Base-by-base conservation (phyloP, 2,329 filamentous ascomycete species). In the Neoascochyta sp. region DNA sequence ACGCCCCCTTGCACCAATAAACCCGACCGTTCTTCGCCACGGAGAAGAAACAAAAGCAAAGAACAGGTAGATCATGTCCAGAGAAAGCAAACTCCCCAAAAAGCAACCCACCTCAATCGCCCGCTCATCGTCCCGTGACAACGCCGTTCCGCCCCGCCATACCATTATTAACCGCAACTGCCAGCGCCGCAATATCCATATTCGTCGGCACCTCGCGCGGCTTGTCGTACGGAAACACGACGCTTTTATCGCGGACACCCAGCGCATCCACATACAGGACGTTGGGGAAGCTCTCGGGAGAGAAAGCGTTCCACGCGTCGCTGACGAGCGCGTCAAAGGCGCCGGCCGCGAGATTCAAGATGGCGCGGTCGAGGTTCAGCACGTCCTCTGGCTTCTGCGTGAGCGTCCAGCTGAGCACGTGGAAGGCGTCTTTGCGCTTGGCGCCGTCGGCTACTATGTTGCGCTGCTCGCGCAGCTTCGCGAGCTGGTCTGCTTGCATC, bases 401-500 rank as follows among this genome's bases (percentile, higher is more conserved):
- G 7, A 62, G 40, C 2, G 56, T 60, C 60, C 59, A 63, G 0
- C 54, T 62, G n/a, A 63, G 41, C 9, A 62, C 31, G 35, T 62
- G 57, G 34, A 62, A 62, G 4, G 35, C 43, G 32, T 60, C 56
- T 34, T 55, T 61, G n/a, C 45, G 48, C 8, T 33, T 19, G 1
- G 19, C 18, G 4, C 35, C 11, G 9, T 54, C 45, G 1, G 50
- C 34, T 3, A 54, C 49, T 3, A 62, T 24, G 13, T 56, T 55
- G 7, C 58, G 50, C 16, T 58, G 46, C 8, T 31, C 35, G n/a
- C 47, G 41, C 3, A 67, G 44, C 29, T 66, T 65, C 10, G 43
- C 31, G n/a, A 65, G 32, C 27, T 67, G 64, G 30, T 66, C 62
- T 4, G 41, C 27, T 14, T 54, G 36, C 63, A 67, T 67, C 3